Evolutionary conservation across 768 basidiomycete genomes (phyloP), one percentile per base, ranked within the genome.

Genomic region (Pleurotus eryngii): DNA sequence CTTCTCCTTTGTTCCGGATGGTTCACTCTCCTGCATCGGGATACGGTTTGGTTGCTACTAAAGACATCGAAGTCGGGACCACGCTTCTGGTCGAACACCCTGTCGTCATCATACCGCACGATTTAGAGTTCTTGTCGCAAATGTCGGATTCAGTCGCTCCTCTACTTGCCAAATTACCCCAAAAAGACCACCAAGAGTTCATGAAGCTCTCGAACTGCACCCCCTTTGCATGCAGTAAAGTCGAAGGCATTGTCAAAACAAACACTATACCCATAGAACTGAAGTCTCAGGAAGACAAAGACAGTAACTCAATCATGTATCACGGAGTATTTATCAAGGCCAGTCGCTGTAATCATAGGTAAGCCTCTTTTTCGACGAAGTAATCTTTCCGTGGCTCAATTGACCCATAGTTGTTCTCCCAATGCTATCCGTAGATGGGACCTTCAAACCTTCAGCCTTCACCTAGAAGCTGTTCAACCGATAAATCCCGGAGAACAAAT

Each of bases 281-380:
- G 1, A 35, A 63, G 15, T 65, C 69, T 22, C 68, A 70, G 12
- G 61, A 61, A 14, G 59, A 57, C 2, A 55, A 60, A 0, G 57
- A 63, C 45, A 61, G 65, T 2, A 69, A 70, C 49, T 56, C 70
- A n/a, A 48, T 64, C 2, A 66, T 63, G 3, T 71, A 77, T 57
- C 67, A 71, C 2, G 76, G 61, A 2, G 49, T 78, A 1, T 78
- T 77, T 48, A 59, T 74, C 22, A 64, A 70, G 43, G 64, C 68
- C 1, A 73, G 73, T 46, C 60, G 70, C 9, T 74, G 72, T 38
- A 76, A 77, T 51, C 77, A 78, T 59, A 77, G 76, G 76, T 76
- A 48, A 49, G 67, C 18, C 5, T 18, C 48, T 47, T 9, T 42
- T n/a, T 46, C 6, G 9, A n/a, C n/a, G 24, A 1, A 48, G 27